phyloP scores from a whole-genome alignment of 1,284 basidiomycete species.

The Ceratorhiza oryzae-sativae region DNA sequence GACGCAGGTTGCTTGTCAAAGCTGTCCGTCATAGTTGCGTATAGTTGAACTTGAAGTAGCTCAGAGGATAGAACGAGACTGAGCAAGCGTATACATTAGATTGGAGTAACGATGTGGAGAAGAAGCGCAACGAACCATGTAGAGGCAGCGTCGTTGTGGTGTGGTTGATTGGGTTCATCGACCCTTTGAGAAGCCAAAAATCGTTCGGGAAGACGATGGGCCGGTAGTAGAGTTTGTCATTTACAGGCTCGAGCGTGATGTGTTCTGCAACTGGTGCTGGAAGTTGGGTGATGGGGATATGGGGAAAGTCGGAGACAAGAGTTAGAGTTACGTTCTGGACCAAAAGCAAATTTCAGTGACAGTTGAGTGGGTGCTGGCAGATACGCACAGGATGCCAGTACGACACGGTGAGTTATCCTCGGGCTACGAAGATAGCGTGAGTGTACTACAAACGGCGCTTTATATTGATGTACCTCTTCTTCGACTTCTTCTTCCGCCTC shows the following conservation, averaged over 20 bases:
- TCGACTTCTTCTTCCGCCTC: conserved; percentile 56
- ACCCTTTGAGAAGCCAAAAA: conserved; percentile 77
- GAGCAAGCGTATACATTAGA: not conserved
- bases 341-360: not conserved
- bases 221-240: conserved; percentile 72
- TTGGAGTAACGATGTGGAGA: not conserved
- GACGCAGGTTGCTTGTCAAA: conserved; percentile 77
- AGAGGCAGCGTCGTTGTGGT: conserved; percentile 79
- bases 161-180: conserved; percentile 75
- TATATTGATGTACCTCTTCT: conserved; percentile 28
- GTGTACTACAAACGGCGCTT: conserved; percentile 11
- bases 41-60: conserved; percentile 84
- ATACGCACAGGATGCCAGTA: conserved; percentile 79
- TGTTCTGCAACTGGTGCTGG: conserved; percentile 70
- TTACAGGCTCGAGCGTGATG: conserved; percentile 66
- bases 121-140: conserved; percentile 61
- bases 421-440: conserved; percentile 14
- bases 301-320: conserved; percentile 73
- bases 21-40: conserved; percentile 78
- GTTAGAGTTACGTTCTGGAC: conserved; percentile 84
- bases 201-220: conserved; percentile 94
- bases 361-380: not conserved
- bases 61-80: conserved; percentile 75
- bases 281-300: conserved; percentile 65
- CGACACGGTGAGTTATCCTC: conserved; percentile 57